Conservation (phyloP, 2,329 filamentous ascomycete genomes). For the Botrytis hyacinthi region DNA sequence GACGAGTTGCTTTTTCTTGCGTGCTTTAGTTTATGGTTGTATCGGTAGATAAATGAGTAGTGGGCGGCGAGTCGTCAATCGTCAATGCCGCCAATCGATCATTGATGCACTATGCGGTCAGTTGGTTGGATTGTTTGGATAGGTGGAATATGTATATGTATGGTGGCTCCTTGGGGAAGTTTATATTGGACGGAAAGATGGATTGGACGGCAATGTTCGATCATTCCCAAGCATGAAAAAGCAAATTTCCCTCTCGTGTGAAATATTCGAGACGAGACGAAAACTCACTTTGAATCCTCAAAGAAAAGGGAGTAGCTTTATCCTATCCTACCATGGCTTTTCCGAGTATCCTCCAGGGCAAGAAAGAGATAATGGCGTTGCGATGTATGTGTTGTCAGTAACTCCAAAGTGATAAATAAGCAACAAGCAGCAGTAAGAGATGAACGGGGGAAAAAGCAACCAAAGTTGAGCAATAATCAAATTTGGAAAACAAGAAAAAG, state of each 20-base stretch:
- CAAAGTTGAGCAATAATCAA: not conserved
- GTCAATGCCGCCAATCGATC: constrained; percentile 4
- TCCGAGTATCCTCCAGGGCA: not conserved
- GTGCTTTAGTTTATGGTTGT: not conserved
- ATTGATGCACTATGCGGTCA: constrained; percentile 2
- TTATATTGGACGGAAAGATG: constrained; percentile 7
- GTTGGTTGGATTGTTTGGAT: not conserved
- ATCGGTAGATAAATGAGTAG: not conserved
- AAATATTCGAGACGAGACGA: not conserved
- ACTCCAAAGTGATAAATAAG: not conserved
- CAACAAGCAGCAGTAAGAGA: not conserved
- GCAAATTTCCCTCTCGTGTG: not conserved
- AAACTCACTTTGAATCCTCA: not conserved
- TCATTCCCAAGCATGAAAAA: constrained; percentile 14
- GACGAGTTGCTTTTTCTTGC: constrained; percentile 7
- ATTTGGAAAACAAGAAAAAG: not conserved
- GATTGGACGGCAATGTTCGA: not conserved
- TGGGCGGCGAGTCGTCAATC: constrained; percentile 13
- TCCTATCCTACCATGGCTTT: constrained; percentile 7
- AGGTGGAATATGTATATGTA: not conserved
- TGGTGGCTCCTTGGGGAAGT: not conserved
- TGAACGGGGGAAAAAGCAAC: not conserved
- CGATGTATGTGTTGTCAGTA: constrained; percentile 15
- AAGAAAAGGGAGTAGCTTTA: not conserved
- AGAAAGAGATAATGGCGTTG: constrained; percentile 6